These are phyloP conservation scores for Sambucus nigra DNA, from an alignment of 129 eudicot species.

Conservation along the genomic window DNA sequence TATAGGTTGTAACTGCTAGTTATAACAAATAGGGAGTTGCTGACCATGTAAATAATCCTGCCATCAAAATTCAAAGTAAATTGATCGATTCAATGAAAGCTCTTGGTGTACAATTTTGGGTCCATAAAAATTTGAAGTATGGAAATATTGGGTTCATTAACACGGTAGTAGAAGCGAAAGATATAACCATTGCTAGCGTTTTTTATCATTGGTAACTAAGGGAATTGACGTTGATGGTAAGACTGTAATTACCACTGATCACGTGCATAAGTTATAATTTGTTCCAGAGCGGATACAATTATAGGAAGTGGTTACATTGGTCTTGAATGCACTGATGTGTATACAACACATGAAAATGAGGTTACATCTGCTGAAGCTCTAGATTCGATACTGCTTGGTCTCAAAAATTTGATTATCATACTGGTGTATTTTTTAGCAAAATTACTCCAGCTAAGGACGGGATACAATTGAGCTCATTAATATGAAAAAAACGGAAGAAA, in stretches of 20 bases:
- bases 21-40: conserved; percentile 98
- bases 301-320: conserved; percentile 99
- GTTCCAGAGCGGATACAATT: conserved; percentile 96
- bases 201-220: conserved; percentile 88
- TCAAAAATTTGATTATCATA: conserved; percentile 86
- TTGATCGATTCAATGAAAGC: conserved; percentile 89
- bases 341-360: conserved; percentile 99
- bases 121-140: conserved; percentile 60
- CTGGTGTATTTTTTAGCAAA: conserved; percentile 99
- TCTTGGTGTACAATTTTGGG: conserved; percentile 87
- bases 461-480: conserved; percentile 89
- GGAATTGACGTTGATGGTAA: conserved; percentile 99
- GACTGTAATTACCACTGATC: conserved; percentile 89
- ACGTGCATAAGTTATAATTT: conserved; percentile 72
- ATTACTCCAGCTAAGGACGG: conserved; percentile 99
- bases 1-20: conserved; percentile 98
- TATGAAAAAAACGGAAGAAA: conserved; percentile 91
- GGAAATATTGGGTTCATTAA: conserved; percentile 49
- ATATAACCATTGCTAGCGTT: conserved; percentile 96
- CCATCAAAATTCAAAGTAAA: conserved; percentile 79
- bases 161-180: conserved; percentile 72
- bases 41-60: conserved; percentile 88
- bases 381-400: conserved; percentile 99
- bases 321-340: conserved; percentile 98
- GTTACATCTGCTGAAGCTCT: conserved; percentile 97